Base-by-base conservation (phyloP, 192 early-diverging fungal species). In the Umbelopsis ramanniana region DNA sequence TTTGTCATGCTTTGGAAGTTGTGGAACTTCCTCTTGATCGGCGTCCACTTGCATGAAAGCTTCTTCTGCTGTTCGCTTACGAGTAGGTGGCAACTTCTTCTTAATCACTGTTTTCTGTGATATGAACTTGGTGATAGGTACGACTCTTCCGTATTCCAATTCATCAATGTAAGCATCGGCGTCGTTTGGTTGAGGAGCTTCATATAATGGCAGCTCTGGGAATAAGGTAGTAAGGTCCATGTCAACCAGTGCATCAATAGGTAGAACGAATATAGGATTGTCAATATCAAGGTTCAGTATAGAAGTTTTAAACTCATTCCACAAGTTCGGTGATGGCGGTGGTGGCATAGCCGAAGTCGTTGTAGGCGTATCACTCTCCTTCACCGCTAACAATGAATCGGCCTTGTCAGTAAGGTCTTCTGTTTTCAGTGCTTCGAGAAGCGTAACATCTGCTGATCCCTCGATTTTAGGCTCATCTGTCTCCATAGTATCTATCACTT, bases 141-240 rank as follows among this genome's bases (percentile, higher is more conserved):
- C 76, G 7, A 93, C 82, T 15, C 77, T 72, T 26, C 84, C 79
- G 46, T 85, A 77, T 48, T 91, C 86, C 9, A 80, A 72, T 52
- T 89, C 85, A 35, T 88, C 86, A 46, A 85, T 67, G 70, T 87
- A 90, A 21, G 83, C 48, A 52, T 88, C 85, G 38, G 81, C 79
- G 22, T 82, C 81, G 11, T 86, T 81, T 10, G 86, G 82, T 22
- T 79, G 76, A 33, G 87, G 87, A 46, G 88, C 86, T 38, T 73
- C 80, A 70, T 88, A 88, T 10, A 79, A 29, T 14, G 84, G 78
- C 1, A 83, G 52, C 24, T 88, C 86, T 1, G 83, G 77, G 54
- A 88, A 86, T 15, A 86, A 69, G 0, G 86, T 79, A 8, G 79
- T 70, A 35, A 81, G 66, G 53, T 83, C 83, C 24, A 81, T 48